A percentile compares a stretch with the other conserved stretches of the same genome.
Conservation (phyloP, 768 basidiomycete genomes). For the Tulasnella sp. region DNA sequence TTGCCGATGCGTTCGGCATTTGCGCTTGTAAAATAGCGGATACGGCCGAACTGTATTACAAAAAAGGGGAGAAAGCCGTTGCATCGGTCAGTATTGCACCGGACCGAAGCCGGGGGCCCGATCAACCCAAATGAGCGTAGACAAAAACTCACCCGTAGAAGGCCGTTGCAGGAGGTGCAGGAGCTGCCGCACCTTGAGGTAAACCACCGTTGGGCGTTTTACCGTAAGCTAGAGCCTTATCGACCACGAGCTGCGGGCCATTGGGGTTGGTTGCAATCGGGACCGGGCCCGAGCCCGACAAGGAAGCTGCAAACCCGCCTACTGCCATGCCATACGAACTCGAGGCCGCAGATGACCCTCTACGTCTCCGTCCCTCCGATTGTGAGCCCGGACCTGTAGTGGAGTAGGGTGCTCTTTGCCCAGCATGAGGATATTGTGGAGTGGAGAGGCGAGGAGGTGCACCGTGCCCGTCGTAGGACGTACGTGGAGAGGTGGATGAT, state of each 20-base stretch:
- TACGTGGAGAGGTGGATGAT: constrained; percentile 18
- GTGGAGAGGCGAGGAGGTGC: not conserved
- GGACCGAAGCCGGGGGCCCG: not conserved
- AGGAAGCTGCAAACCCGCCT: not conserved
- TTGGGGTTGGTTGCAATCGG: not conserved
- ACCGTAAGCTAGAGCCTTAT: constrained; percentile 12
- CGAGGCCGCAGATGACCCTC: not conserved
- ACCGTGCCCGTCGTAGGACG: not conserved
- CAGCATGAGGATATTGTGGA: not conserved
- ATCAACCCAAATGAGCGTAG: not conserved
- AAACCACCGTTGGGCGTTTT: not conserved
- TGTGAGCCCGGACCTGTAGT: not conserved
- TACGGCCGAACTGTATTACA: constrained; percentile 16
- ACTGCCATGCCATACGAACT: not conserved
- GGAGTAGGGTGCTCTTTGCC: not conserved
- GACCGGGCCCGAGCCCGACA: not conserved
- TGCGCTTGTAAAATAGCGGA: constrained; percentile 4
- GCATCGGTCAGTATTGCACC: not conserved
- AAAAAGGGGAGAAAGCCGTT: not conserved
- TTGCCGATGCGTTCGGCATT: not conserved
- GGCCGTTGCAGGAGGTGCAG: constrained; percentile 5
- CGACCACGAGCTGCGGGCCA: constrained; percentile 10
- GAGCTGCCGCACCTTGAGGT: constrained; percentile 8
- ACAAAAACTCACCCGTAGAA: constrained; percentile 23
- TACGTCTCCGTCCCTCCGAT: not conserved